Evolutionary conservation across 208 protist genomes (phyloP), one percentile per base, ranked within the genome.

Genomic region (Herpetomonas tarakana): DNA sequence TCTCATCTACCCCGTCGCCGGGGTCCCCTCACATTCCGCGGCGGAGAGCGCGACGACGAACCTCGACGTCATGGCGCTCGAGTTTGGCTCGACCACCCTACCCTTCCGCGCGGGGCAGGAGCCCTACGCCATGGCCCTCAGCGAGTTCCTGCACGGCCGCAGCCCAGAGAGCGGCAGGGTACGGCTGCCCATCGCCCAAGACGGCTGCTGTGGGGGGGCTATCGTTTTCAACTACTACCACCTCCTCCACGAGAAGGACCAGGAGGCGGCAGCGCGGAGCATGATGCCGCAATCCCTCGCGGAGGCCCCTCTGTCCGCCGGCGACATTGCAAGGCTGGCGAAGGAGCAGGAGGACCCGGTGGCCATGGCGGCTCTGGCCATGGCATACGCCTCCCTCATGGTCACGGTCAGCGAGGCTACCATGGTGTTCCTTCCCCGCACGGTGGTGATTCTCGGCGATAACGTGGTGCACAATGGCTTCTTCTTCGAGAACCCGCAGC

Each of bases 341-440:
- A 62, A 75, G 52, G 31, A 62, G 24, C 71, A 74, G 11, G 21
- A 31, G 29, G 84, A 91, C 60, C 46, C 61, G 0, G 58, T 63
- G 0, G 84, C 84, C n/a, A 25, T 74, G 24, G 31, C 73, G 58
- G 84, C 84, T 18, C 69, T 91, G 71, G 61, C 67, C 27, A 67
- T 65, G 11, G 70, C 74, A 27, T 77, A 79, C 53, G 46, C 62
- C n/a, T 79, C 81, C 59, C 60, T 91, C 3, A 78, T 91, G 52
- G 56, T 58, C 25, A 25, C 72, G 28, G 65, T 62, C 19, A 71
- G 65, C 4, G 80, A 91, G 75, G 65, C 61, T 22, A 75, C 60
- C 31, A 87, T 91, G 76, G 54, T 60, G 41, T 81, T 91, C 57
- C 12, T 83, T 27, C 84, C 84, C n/a, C 62, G 81, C 38, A 86